Conservation (phyloP, 2,329 filamentous ascomycete species). For the Magnaporthiopsis rhizophila region DNA sequence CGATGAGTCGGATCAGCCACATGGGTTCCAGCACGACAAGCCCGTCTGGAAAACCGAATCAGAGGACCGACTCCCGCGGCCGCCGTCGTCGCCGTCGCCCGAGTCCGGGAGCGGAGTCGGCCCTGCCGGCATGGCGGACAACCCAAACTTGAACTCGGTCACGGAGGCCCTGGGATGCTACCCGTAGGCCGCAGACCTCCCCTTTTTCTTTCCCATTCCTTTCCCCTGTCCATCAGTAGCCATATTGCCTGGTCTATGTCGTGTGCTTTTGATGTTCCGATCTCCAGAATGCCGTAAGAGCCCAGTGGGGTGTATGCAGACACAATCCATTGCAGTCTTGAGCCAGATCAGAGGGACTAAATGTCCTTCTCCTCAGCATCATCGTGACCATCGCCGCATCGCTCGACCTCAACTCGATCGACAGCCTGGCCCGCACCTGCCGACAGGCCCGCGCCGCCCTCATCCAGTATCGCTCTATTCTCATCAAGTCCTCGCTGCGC, state of each 20-base stretch:
- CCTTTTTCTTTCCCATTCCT: conserved; percentile 14
- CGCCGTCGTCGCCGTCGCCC: conserved; percentile 3
- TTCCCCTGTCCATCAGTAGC: not conserved
- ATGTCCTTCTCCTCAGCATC: conserved; percentile 45
- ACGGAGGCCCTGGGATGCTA: conserved; percentile 58
- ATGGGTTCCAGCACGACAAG: conserved; percentile 16
- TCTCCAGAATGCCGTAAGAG: not conserved
- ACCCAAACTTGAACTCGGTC: conserved; percentile 51
- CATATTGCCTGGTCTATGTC: not conserved
- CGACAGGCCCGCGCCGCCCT: conserved; percentile 71
- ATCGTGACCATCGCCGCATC: conserved; percentile 65
- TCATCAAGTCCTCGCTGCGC: conserved; percentile 68
- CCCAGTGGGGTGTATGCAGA: not conserved
- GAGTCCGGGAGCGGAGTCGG: conserved; percentile 13
- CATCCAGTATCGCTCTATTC: conserved; percentile 66
- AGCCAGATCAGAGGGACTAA: not conserved
- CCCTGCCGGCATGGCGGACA: conserved; percentile 28
- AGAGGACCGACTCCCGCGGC: conserved; percentile 12
- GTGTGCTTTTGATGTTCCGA: not conserved
- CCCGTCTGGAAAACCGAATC: conserved; percentile 15
- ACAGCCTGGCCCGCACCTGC: conserved; percentile 75
- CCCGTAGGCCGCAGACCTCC: conserved; percentile 46
- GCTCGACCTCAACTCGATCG: conserved; percentile 81
- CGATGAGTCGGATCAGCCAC: conserved; percentile 21
- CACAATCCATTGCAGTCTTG: not conserved